Conservation (phyloP, 2,329 filamentous ascomycete species). For the Fusarium clavum region DNA sequence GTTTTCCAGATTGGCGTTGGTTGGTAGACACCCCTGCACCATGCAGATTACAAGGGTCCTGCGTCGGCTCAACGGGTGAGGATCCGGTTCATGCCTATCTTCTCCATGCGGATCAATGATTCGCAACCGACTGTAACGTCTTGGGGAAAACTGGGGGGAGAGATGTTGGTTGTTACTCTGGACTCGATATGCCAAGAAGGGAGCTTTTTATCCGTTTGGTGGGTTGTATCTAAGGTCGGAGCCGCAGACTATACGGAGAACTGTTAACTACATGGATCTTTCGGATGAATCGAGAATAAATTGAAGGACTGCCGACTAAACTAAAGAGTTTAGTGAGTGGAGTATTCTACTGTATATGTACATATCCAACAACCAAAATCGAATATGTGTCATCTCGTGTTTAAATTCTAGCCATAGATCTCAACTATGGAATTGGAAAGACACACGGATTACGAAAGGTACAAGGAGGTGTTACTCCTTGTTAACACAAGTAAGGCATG, state of each 20-base stretch:
- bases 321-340: no score
- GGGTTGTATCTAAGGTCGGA: neutral
- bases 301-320: no score
- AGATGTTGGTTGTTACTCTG: neutral
- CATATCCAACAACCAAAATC: no score
- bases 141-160: neutral
- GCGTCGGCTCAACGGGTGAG: neutral
- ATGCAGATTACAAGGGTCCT: neutral
- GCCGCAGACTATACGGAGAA: neutral
- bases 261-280: neutral
- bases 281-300: no score
- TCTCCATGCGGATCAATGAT: neutral
- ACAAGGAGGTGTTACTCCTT: no score
- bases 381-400: no score
- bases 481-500: neutral
- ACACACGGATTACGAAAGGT: no score
- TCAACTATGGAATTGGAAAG: no score
- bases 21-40: neutral
- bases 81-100: neutral
- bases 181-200: neutral
- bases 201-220: neutral
- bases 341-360: no score
- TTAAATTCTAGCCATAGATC: no score
- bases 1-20: neutral
- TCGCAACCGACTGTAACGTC: neutral